These are phyloP conservation scores for Sugiyamaella marilandica DNA, from an alignment of 805 yeast genomes.

Conservation along the genomic window DNA sequence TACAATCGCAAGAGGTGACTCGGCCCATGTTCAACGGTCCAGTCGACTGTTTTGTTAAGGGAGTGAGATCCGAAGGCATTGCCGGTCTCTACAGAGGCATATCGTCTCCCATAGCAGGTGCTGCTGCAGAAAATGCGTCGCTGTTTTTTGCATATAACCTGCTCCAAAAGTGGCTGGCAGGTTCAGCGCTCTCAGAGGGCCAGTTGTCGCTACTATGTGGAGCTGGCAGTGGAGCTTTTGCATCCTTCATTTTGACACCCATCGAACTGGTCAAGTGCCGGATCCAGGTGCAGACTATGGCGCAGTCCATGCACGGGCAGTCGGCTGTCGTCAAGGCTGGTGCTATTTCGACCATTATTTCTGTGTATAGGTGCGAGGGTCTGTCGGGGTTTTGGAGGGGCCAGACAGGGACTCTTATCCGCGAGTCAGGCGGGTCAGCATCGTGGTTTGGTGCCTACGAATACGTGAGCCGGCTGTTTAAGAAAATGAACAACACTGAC, in stretches of 20 bases:
- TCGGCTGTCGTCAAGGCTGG: conserved; percentile 16
- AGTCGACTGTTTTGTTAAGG: conserved; percentile 56
- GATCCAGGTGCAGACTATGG: conserved; percentile 61
- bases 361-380: conserved; percentile 50
- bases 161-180: conserved; percentile 8
- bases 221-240: conserved; percentile 73
- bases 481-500: conserved; percentile 15
- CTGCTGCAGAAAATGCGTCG: conserved; percentile 83
- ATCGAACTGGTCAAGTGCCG: conserved; percentile 88
- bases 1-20: conserved; percentile 59
- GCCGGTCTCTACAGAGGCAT: conserved; percentile 76
- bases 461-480: conserved; percentile 31
- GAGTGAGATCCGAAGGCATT: conserved; percentile 65
- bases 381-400: conserved; percentile 81
- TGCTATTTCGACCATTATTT: conserved; percentile 36
- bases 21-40: conserved; percentile 54
- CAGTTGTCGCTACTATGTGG: conserved; percentile 56
- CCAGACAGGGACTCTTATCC: conserved; percentile 67
- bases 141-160: conserved; percentile 48
- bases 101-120: conserved; percentile 79
- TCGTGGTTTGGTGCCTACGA: conserved; percentile 94
- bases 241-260: conserved; percentile 83
- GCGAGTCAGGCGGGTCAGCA: conserved; percentile 88
- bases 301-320: background rate
- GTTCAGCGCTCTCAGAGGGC: conserved; percentile 29